A percentile compares a stretch with the other conserved stretches of the same genome.
These are phyloP conservation scores for Alternaria solani DNA, from an alignment of 2,329 filamentous ascomycete genomes.

Conservation along the genomic window DNA sequence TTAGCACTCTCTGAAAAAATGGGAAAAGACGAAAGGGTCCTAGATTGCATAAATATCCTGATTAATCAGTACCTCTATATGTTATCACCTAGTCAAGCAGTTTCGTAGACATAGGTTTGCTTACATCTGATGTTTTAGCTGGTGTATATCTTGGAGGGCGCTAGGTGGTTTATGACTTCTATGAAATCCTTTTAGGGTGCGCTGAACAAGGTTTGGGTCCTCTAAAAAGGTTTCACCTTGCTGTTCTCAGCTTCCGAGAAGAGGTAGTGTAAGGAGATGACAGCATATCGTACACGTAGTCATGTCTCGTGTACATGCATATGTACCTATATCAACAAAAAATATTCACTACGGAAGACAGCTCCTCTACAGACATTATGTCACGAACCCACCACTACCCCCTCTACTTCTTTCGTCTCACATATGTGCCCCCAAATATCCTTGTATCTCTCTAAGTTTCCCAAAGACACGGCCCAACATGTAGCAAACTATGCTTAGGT, in stretches of 20 bases:
- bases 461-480: neutral
- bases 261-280: neutral
- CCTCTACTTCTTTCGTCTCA: neutral
- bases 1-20: too few species aligned
- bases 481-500: neutral
- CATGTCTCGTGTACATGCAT: neutral
- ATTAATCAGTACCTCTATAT: too few species aligned
- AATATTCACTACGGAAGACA: neutral
- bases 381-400: neutral
- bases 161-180: too few species aligned
- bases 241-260: neutral
- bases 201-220: too few species aligned
- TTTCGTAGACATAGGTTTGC: too few species aligned
- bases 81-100: too few species aligned
- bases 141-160: too few species aligned
- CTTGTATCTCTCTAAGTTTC: accelerated
- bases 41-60: too few species aligned
- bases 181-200: too few species aligned
- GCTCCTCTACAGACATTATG: neutral
- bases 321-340: neutral
- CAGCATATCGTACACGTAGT: neutral
- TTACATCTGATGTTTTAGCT: too few species aligned
- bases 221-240: too few species aligned
- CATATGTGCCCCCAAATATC: neutral
- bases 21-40: too few species aligned